These are phyloP conservation scores for Scalesia atractyloides DNA, from an alignment of 129 eudicot species.

Conservation along the genomic window DNA sequence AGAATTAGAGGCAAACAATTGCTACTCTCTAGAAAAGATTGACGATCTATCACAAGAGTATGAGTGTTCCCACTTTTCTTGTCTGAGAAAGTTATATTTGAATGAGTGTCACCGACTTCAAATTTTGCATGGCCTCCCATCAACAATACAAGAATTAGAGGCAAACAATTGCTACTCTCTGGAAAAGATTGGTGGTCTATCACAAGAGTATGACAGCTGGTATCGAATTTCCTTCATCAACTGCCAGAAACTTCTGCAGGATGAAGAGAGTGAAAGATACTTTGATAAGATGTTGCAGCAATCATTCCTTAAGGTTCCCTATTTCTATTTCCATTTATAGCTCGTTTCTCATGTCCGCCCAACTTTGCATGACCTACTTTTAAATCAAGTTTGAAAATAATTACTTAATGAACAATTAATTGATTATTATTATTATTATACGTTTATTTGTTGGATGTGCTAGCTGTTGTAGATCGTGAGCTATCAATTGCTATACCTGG, in stretches of 20 bases:
- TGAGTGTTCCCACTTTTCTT: no score
- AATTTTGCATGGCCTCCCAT: background rate
- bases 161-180: conserved; percentile 11
- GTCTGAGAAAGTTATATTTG: no score
- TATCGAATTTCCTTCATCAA: background rate
- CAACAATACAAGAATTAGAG: background rate
- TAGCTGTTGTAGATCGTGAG: background rate
- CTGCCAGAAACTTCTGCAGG: background rate
- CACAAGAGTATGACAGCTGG: background rate
- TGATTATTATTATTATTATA: no score
- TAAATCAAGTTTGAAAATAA: no score
- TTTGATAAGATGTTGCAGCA: background rate
- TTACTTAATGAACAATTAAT: background rate
- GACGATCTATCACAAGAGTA: no score
- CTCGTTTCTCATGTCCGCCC: background rate
- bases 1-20: no score
- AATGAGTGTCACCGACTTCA: no score
- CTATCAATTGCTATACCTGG: conserved; percentile 2
- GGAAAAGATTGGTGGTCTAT: conserved; percentile 7
- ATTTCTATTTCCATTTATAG: background rate
- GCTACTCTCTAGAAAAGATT: no score
- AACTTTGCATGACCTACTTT: background rate
- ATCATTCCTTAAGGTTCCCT: conserved; percentile 1
- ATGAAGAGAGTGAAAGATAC: background rate
- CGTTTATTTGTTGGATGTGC: background rate